Conservation (phyloP, 129 eudicot genomes). For the Ambrosia artemisiifolia region DNA sequence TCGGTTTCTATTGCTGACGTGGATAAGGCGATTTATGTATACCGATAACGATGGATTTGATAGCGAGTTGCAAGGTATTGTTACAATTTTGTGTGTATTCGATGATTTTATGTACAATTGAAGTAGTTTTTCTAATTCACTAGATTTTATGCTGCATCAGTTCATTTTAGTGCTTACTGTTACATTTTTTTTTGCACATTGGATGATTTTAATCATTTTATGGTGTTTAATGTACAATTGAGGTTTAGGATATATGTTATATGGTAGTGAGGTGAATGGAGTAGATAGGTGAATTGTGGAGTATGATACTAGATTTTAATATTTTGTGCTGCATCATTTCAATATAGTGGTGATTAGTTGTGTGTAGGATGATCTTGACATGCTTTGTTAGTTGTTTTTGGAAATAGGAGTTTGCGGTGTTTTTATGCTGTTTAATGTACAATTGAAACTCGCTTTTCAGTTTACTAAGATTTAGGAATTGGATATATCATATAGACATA, state of each 20-base stretch:
- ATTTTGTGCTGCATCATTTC: background rate
- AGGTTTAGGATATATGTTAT: background rate
- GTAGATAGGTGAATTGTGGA: slow-evolving; percentile 1
- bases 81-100: background rate
- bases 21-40: slow-evolving; percentile 9
- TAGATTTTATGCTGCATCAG: no score
- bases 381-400: background rate
- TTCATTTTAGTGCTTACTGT: no score
- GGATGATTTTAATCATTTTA: no score
- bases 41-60: slow-evolving; percentile 63
- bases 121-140: no score
- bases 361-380: background rate
- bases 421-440: no score
- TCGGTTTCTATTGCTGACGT: slow-evolving; percentile 15
- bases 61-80: slow-evolving; percentile 75
- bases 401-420: background rate
- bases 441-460: no score
- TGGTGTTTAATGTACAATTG: background rate
- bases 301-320: background rate
- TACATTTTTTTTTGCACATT: no score
- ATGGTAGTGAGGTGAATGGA: slow-evolving; percentile 22
- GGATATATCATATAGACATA: no score
- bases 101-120: background rate
- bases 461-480: no score
- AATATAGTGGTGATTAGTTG: background rate